phyloP scores from a whole-genome alignment of 306 rosid species.

The Prosopis cineraria region DNA sequence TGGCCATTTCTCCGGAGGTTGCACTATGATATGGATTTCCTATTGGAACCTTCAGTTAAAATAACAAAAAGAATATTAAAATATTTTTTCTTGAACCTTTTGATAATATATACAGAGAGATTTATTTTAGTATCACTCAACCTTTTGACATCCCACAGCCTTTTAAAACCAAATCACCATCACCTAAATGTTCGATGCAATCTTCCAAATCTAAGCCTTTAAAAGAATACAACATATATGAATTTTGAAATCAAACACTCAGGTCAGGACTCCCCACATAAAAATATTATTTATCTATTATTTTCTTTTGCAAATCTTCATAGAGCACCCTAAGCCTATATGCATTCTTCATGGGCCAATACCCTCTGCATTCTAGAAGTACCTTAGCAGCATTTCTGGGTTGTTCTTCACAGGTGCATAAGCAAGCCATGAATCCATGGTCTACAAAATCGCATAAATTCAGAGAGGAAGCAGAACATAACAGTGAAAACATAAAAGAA shows the following conservation, averaged over 20 bases:
- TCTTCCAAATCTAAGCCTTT: constrained; percentile 18
- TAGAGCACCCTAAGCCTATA: background rate
- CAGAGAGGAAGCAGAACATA: constrained; percentile 28
- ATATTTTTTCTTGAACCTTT: constrained; percentile 25
- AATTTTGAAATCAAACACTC: constrained; percentile 26
- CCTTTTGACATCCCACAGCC: constrained; percentile 11
- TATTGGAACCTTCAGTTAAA: constrained; percentile 76
- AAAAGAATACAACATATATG: constrained; percentile 5
- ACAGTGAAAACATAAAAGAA: background rate
- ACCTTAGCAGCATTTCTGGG: constrained; percentile 97
- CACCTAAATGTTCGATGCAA: constrained; percentile 20
- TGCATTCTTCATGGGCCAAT: constrained; percentile 6
- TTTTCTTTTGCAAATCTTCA: background rate
- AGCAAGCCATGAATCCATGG: constrained; percentile 92
- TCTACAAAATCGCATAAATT: constrained; percentile 51
- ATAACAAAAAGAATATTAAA: constrained; percentile 30
- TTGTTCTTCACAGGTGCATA: constrained; percentile 98
- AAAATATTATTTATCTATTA: background rate
- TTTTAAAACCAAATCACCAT: constrained; percentile 24
- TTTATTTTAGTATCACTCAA: background rate
- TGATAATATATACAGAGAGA: background rate
- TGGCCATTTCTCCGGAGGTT: constrained; percentile 92
- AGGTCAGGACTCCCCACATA: background rate
- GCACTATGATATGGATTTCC: constrained; percentile 99
- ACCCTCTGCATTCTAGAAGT: background rate